Base-by-base conservation (phyloP, 1,284 basidiomycete genomes). In the Taiwanofungus camphoratus region DNA sequence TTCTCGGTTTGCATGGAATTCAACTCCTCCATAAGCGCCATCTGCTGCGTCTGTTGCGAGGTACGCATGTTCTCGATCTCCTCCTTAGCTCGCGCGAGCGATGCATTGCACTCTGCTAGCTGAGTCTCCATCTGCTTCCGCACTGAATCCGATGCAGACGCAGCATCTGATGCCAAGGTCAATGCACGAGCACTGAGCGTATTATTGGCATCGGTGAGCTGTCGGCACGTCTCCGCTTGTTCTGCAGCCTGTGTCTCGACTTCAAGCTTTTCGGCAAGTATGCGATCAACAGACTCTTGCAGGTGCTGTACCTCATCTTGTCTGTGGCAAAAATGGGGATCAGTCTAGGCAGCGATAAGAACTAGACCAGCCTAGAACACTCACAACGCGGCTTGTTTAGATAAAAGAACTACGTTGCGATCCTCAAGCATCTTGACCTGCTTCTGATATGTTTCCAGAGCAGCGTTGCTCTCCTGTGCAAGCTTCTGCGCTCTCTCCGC, bases 401-500 rank as follows among this genome's bases (percentile, higher is more conserved):
- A 65, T 27, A 72, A 69, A 41, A 86, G 59, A 5, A 62, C 52
- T 50, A 71, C 58, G 53, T 87, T 82, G 45, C 85, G 73, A 48
- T 89, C 86, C 57, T 93, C 89, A 41, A 93, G 69, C 33, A 73
- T 74, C 52, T 76, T 74, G 3, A 92, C 86, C 59, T 93, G 90
- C 65, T 81, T 82, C 67, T 92, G 87, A 60, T 94, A 94, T 22
- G 85, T 92, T 69, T 89, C 87, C 30, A 95, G 66, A 16, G 82
- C 86, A 12, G 61, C 60, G 47, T 79, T 82, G 36, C 84, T 86
- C 45, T 92, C 90, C 59, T 84, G 79, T 2, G 89, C 90, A 19
- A 95, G 73, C 62, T 89, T 90, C 69, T 92, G 87, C 9, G 91
- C 91, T 38, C 88, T 74, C 53, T 88, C 86, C 15, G 91, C 91